These are phyloP conservation scores for Quambalaria eucalypti DNA, from an alignment of 1,284 basidiomycete genomes.

Conservation along the genomic window DNA sequence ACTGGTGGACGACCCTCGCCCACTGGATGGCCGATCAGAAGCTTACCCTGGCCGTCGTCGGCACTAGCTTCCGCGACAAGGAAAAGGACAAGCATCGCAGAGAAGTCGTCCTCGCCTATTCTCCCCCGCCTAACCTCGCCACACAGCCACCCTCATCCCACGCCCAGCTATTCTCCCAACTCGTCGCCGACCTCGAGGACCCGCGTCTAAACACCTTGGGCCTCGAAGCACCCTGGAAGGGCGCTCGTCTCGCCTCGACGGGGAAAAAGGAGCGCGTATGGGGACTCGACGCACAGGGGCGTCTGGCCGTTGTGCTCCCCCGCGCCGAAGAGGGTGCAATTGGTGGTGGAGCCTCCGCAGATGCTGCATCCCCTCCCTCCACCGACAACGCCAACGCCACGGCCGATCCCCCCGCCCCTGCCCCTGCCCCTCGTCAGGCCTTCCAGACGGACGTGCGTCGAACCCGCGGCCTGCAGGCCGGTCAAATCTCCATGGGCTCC, in stretches of 20 bases:
- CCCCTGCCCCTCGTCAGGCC: not conserved
- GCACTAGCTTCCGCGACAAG: slow-evolving; percentile 21
- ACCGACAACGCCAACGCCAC: not conserved
- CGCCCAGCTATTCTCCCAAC: no score
- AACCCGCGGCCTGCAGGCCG: not conserved
- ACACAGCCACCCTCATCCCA: slow-evolving; percentile 11
- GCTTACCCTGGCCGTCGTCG: slow-evolving; percentile 30
- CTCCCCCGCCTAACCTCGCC: not conserved
- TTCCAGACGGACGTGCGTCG: not conserved
- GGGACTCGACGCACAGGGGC: no score
- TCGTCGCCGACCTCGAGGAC: slow-evolving; percentile 16
- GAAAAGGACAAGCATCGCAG: slow-evolving; percentile 27
- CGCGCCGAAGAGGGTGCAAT: no score
- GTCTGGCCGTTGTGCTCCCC: no score
- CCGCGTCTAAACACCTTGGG: slow-evolving; percentile 13
- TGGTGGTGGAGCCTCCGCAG: no score
- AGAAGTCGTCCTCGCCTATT: slow-evolving; percentile 10
- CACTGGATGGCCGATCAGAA: slow-evolving; percentile 26
- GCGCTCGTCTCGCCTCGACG: slow-evolving; percentile 15
- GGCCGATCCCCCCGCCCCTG: not conserved
- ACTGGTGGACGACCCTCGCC: slow-evolving; percentile 24
- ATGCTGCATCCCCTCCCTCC: not conserved
- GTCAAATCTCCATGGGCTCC: not conserved
- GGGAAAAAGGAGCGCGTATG: slow-evolving; percentile 29
- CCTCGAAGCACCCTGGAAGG: slow-evolving; percentile 30